phyloP scores from a whole-genome alignment of 1,284 basidiomycete genomes.

The Cerioporus squamosus region DNA sequence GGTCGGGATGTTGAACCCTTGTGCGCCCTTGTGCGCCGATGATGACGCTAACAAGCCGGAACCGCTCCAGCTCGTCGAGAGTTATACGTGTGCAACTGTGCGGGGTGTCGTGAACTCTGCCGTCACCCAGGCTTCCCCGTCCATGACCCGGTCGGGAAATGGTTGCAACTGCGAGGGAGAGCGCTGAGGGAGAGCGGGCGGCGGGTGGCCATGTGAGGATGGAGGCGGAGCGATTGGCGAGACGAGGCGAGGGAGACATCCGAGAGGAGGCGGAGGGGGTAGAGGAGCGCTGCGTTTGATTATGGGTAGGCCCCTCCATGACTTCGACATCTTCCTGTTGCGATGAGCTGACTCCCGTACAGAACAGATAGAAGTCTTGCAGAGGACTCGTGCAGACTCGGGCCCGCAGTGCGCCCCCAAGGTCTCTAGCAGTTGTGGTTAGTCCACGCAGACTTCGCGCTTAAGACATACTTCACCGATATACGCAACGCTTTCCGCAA shows the following conservation, averaged over 20 bases:
- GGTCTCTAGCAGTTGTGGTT: too few relatives aligned
- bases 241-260: not conserved
- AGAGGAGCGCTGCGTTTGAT: slow-evolving; percentile 7
- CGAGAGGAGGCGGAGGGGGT: slow-evolving; percentile 2
- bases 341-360: too few relatives aligned
- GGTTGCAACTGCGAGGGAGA: slow-evolving; percentile 15
- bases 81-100: slow-evolving; percentile 34
- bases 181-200: not conserved
- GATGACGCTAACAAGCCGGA: slow-evolving; percentile 13
- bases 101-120: slow-evolving; percentile 46
- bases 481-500: too few relatives aligned
- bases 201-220: slow-evolving; percentile 1
- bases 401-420: too few relatives aligned
- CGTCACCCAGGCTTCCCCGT: slow-evolving; percentile 23
- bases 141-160: too few relatives aligned
- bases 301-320: too few relatives aligned
- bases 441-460: too few relatives aligned
- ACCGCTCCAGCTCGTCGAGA: slow-evolving; percentile 22
- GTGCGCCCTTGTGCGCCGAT: slow-evolving; percentile 4
- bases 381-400: too few relatives aligned
- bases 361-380: too few relatives aligned
- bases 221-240: not conserved
- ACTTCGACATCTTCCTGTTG: too few relatives aligned
- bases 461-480: too few relatives aligned
- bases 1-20: too few relatives aligned